Conservation (phyloP, 2,329 filamentous ascomycete species). For the Fusarium musae region DNA sequence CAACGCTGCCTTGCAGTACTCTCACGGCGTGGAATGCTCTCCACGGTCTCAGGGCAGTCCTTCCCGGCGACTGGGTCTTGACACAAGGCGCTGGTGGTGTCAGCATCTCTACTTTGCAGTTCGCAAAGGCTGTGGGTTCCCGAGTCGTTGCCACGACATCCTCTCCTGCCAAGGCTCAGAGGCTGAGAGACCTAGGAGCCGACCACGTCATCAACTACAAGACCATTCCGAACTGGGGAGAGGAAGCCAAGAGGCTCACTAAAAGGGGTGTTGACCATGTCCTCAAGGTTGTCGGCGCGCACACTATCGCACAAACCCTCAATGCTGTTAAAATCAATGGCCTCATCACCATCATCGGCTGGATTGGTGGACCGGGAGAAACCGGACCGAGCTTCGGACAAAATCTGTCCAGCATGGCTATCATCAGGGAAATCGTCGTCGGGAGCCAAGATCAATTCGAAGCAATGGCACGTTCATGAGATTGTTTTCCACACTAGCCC, state of each 20-base stretch:
- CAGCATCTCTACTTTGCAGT: background rate
- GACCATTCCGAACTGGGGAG: background rate
- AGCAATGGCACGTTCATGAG: background rate
- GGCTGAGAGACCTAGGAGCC: background rate
- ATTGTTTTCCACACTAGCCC: rapidly evolving
- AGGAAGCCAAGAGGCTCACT: background rate
- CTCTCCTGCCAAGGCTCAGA: background rate
- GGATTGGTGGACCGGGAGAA: background rate
- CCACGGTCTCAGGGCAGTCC: background rate
- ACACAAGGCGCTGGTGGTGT: background rate
- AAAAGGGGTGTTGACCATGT: background rate
- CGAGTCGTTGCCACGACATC: background rate
- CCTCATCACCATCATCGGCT: background rate
- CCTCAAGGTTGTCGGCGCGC: background rate
- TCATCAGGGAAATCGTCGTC: background rate
- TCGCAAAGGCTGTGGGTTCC: background rate
- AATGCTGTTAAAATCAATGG: background rate
- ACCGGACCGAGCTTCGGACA: background rate
- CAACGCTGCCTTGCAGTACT: rapidly evolving
- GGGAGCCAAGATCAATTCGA: background rate
- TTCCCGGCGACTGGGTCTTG: background rate
- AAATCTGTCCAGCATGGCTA: background rate
- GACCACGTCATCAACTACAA: background rate
- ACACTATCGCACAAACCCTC: background rate
- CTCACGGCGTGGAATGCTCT: background rate